phyloP scores from a whole-genome alignment of 1,284 basidiomycete genomes.

The Rhodotorula sp. region DNA sequence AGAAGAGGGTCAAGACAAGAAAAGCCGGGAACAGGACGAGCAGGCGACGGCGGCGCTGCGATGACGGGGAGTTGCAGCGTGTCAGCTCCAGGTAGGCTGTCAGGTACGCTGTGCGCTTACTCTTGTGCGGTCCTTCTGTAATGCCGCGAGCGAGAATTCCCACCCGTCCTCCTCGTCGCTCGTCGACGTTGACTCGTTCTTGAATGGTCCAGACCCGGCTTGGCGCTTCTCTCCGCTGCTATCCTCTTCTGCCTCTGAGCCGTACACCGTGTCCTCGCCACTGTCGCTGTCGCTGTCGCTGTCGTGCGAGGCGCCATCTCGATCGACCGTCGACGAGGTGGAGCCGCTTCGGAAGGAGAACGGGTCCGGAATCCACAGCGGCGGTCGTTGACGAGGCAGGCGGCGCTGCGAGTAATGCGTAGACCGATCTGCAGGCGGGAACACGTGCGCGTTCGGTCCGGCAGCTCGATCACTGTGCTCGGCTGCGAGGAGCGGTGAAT shows the following conservation, averaged over 20 bases:
- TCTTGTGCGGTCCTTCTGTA: not conserved
- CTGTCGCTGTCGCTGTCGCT: not conserved
- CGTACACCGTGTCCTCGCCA: not conserved
- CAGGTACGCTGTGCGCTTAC: too few species aligned
- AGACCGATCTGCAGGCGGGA: too few species aligned
- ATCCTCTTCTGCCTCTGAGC: not conserved
- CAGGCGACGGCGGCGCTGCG: conserved; percentile 17
- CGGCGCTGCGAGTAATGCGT: too few species aligned
- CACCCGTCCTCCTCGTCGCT: not conserved
- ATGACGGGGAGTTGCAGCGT: not conserved
- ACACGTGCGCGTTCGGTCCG: too few species aligned
- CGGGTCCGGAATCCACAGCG: conserved; percentile 3
- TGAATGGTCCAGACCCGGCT: not conserved
- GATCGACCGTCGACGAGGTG: too few species aligned
- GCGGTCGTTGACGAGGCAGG: not conserved
- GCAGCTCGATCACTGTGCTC: too few species aligned
- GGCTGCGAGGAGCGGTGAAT: too few species aligned
- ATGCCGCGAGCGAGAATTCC: not conserved
- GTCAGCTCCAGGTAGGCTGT: too few species aligned
- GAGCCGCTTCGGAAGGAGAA: not conserved
- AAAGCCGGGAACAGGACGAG: not conserved
- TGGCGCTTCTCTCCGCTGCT: not conserved
- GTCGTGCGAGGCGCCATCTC: not conserved
- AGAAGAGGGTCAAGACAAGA: not conserved
- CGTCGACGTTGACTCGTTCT: not conserved